Evolutionary conservation across 148 eudicot genomes (phyloP).

Genomic region (Spergularia marina): DNA sequence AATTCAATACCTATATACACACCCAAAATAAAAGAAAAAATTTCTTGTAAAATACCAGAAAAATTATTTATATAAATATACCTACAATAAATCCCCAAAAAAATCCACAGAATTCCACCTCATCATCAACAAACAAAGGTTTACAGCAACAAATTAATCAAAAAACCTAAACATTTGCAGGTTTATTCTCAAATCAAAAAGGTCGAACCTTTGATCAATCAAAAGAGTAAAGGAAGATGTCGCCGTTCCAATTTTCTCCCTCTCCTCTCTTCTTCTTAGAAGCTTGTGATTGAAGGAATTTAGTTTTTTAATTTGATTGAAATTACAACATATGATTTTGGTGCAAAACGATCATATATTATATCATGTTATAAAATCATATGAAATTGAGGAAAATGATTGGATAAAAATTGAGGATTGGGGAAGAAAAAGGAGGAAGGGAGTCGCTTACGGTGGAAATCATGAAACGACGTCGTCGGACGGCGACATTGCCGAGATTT

Average conservation of each 20-base stretch:
- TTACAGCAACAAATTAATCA: neutral
- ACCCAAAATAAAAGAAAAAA: neutral
- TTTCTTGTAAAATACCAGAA: neutral
- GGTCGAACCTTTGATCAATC: conserved; percentile 12
- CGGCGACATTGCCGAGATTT: conserved; percentile 54
- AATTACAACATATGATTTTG: too few species aligned
- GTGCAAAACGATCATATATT: neutral
- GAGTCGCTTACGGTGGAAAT: conserved; percentile 33
- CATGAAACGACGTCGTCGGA: conserved; percentile 31
- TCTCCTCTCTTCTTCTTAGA: neutral
- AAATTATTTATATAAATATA: neutral
- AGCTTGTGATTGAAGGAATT: neutral
- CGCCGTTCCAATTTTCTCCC: neutral
- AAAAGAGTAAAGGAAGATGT: neutral
- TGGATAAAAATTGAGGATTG: neutral
- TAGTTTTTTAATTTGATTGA: neutral
- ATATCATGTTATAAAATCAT: neutral
- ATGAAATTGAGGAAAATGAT: neutral
- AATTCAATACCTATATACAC: conserved; percentile 14
- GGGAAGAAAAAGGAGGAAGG: conserved; percentile 1
- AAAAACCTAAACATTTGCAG: neutral
- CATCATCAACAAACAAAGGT: neutral
- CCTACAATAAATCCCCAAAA: neutral
- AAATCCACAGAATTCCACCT: neutral
- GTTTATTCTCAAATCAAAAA: neutral